Evolutionary conservation across 106 monocot species (phyloP).

Genomic region (Allium sativum): DNA sequence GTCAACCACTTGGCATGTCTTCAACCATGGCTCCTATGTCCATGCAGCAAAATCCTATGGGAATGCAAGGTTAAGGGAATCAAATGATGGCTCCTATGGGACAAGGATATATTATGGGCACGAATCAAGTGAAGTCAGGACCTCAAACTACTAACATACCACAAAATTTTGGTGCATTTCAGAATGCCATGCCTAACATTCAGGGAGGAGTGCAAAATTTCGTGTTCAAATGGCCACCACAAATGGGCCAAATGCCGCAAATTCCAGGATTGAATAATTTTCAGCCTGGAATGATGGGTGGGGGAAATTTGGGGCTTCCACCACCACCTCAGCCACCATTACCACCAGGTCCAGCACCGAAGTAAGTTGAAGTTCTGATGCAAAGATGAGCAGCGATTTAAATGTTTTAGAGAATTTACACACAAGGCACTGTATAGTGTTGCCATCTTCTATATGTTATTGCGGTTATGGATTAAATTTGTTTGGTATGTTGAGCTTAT

Average conservation of each 20-base stretch:
- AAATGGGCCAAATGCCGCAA: constrained; percentile 27
- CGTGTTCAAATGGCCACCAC: constrained; percentile 46
- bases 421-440: no score
- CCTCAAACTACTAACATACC: constrained; percentile 20
- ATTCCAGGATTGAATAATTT: constrained; percentile 48
- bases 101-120: constrained; percentile 52
- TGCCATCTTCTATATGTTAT: no score
- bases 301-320: constrained; percentile 23
- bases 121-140: constrained; percentile 41
- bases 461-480: no score
- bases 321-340: constrained; percentile 44
- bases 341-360: constrained; percentile 14
- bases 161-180: constrained; percentile 38
- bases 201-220: constrained; percentile 56
- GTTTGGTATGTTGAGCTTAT: no score
- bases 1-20: constrained; percentile 30
- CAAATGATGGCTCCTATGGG: constrained; percentile 44
- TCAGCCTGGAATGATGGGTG: constrained; percentile 50
- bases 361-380: constrained; percentile 54
- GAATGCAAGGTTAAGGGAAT: constrained; percentile 60
- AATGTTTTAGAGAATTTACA: no score
- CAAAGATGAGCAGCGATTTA: constrained; percentile 69
- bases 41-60: constrained; percentile 65
- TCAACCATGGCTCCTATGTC: constrained; percentile 31
- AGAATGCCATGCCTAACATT: no score